These are phyloP conservation scores for Penicillium griseofulvum DNA, from an alignment of 2,329 filamentous ascomycete genomes.

Conservation along the genomic window DNA sequence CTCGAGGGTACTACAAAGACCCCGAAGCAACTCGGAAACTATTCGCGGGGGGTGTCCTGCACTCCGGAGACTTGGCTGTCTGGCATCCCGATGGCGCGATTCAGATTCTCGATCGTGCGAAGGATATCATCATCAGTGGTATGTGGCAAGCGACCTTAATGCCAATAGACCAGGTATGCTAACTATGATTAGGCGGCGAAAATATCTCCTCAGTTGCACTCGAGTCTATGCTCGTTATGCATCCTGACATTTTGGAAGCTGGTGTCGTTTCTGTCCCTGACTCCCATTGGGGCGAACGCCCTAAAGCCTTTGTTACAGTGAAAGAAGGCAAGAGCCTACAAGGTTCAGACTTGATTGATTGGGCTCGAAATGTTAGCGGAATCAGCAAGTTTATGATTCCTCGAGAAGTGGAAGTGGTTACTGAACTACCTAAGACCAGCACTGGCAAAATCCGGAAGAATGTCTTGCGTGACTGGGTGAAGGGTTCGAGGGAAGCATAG, in stretches of 20 bases:
- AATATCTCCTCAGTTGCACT: conserved; percentile 95
- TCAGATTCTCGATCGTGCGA: conserved; percentile 89
- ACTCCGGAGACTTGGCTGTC: conserved; percentile 89
- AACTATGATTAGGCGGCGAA: conserved; percentile 67
- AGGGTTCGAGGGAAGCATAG: conserved; percentile 38
- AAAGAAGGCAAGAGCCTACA: conserved; percentile 62
- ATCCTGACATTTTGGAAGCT: conserved; percentile 85
- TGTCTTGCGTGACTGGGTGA: conserved; percentile 81
- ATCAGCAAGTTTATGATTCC: conserved; percentile 92
- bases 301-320: conserved; percentile 87
- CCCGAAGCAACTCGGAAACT: conserved; percentile 78
- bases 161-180: background rate
- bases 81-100: conserved; percentile 88
- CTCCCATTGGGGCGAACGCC: conserved; percentile 91
- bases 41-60: conserved; percentile 80
- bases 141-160: conserved; percentile 26
- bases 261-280: conserved; percentile 86
- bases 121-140: conserved; percentile 98
- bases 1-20: conserved; percentile 90
- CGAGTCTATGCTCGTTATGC: conserved; percentile 82
- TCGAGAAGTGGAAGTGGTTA: conserved; percentile 71
- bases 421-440: conserved; percentile 90
- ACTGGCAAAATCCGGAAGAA: conserved; percentile 98
- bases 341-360: conserved; percentile 72
- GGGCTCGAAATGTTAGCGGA: conserved; percentile 75